These are phyloP conservation scores for Talaromyces sp. DNA, from an alignment of 2,329 filamentous ascomycete species.

Conservation along the genomic window DNA sequence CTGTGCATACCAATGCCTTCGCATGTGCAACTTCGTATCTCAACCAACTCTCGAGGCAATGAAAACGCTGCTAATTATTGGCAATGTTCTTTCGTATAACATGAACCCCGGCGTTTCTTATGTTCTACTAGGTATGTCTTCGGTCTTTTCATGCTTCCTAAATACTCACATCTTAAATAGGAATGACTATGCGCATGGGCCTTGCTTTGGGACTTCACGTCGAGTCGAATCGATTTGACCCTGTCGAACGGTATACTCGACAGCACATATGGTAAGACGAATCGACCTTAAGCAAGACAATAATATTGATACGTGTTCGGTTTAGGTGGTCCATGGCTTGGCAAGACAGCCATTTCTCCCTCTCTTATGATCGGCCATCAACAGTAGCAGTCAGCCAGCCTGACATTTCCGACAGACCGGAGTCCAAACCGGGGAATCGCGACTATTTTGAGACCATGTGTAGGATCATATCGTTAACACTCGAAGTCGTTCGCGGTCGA, in stretches of 20 bases:
- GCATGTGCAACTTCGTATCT: constrained; percentile 62
- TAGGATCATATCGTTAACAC: constrained; percentile 50
- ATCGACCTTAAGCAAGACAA: not conserved
- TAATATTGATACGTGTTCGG: not conserved
- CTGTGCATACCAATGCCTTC: constrained; percentile 62
- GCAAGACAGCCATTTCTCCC: constrained; percentile 62
- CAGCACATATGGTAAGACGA: constrained; percentile 43
- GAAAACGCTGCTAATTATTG: constrained; percentile 60
- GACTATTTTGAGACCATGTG: constrained; percentile 59
- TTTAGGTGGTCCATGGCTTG: constrained; percentile 60
- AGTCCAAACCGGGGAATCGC: constrained; percentile 48
- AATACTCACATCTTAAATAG: constrained; percentile 24
- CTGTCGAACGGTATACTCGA: constrained; percentile 46
- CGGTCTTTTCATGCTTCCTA: not conserved
- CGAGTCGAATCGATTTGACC: constrained; percentile 53
- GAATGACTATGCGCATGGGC: constrained; percentile 59
- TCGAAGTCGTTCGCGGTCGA: constrained; percentile 59
- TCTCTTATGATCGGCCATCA: constrained; percentile 60
- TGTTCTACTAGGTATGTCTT: constrained; percentile 50
- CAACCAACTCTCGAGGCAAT: constrained; percentile 60
- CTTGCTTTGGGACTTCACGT: constrained; percentile 60
- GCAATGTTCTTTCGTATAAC: constrained; percentile 60
- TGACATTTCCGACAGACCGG: constrained; percentile 49
- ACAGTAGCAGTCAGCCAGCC: constrained; percentile 54
- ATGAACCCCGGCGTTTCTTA: constrained; percentile 65